These are phyloP conservation scores for Hirschfeldia incana DNA, from an alignment of 345 rosid species.

Conservation along the genomic window DNA sequence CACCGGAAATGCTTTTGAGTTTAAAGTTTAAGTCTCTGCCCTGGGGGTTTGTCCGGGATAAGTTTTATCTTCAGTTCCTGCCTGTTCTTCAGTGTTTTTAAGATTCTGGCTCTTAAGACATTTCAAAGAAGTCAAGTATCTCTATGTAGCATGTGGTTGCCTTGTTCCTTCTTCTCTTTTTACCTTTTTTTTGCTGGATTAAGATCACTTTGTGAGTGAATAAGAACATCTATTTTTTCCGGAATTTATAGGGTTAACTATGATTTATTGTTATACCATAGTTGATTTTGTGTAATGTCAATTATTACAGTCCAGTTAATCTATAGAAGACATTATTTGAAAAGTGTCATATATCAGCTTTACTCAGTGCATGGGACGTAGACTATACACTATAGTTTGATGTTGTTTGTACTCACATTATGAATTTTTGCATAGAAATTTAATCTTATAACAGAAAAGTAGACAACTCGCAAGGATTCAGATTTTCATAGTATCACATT, in stretches of 20 bases:
- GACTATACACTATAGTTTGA: no score
- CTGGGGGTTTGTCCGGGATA: constrained; percentile 6
- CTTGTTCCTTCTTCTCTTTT: not conserved
- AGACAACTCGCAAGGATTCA: not conserved
- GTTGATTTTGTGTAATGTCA: no score
- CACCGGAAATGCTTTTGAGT: constrained; percentile 88
- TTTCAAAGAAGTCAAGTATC: not conserved
- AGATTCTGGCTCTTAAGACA: constrained; percentile 19
- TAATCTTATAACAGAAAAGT: no score
- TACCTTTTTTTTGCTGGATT: constrained; percentile 2
- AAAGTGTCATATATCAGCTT: no score
- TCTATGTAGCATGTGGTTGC: constrained; percentile 28
- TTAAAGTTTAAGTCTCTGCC: constrained; percentile 27
- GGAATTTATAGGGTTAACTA: no score
- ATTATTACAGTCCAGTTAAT: no score
- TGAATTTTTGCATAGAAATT: not conserved
- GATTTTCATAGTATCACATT: constrained; percentile 13
- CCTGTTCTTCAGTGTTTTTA: constrained; percentile 5
- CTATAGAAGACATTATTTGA: no score
- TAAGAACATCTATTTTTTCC: constrained; percentile 15
- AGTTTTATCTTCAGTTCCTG: constrained; percentile 15
- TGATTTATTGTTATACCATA: no score
- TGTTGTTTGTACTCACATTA: no score
- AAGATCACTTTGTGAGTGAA: constrained; percentile 17
- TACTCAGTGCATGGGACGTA: no score